These are phyloP conservation scores for Populus tremula DNA, from an alignment of 345 rosid genomes.

Conservation along the genomic window DNA sequence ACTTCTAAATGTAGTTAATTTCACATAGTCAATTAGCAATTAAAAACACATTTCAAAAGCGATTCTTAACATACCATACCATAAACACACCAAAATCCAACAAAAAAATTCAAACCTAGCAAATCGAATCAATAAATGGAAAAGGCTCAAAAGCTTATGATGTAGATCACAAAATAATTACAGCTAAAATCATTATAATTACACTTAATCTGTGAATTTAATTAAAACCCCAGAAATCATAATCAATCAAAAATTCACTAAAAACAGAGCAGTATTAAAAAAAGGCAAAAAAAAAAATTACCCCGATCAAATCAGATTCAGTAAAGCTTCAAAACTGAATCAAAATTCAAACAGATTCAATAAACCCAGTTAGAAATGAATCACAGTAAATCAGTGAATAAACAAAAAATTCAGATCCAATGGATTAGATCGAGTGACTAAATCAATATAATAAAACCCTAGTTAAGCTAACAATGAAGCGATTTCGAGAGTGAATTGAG, in stretches of 20 bases:
- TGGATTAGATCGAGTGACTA: no score
- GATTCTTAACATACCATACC: background rate
- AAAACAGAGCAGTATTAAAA: background rate
- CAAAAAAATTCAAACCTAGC: background rate
- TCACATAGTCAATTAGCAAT: background rate
- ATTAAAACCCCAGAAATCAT: background rate
- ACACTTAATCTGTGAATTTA: background rate
- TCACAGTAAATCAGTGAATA: no score
- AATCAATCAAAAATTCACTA: slow-evolving; percentile 1
- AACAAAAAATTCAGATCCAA: no score
- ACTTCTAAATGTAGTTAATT: background rate
- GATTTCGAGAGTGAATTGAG: background rate
- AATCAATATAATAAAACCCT: background rate
- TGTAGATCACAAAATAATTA: background rate
- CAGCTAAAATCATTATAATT: background rate
- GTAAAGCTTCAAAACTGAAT: slow-evolving; percentile 8
- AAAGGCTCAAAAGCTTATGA: background rate
- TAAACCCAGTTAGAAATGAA: background rate
- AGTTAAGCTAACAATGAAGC: background rate
- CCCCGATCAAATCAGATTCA: slow-evolving; percentile 21
- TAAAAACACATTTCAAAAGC: background rate
- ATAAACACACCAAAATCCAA: background rate
- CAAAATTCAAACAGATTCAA: background rate
- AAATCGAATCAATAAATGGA: background rate
- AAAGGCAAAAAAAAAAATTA: background rate